Evolutionary conservation across 2,329 filamentous ascomycete species (phyloP), one percentile per base, ranked within the genome.

Genomic region (Herpotrichia juniperi): DNA sequence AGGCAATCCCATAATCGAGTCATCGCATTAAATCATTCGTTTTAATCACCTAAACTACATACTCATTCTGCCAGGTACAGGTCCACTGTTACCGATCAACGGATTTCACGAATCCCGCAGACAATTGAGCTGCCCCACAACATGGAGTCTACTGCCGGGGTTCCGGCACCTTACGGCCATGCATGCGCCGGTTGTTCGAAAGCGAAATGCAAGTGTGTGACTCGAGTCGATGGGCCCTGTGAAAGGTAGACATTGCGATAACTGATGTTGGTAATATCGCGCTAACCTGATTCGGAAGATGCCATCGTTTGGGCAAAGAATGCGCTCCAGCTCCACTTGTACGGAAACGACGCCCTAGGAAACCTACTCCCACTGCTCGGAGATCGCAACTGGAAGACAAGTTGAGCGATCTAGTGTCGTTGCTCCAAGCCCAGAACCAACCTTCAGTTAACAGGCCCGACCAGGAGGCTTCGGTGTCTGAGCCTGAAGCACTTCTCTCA

Each of bases 301-400:
- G 62, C 35, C 52, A 57, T 21, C 58, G 61, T 14, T 48, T 65
- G 11, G 43, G 35, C 9, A 65, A 61, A 51, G 57, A 61, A 16
- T 63, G 62, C 19, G 43, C 56, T 12, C 54, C 57, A 3, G 52
- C 56, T 19, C 34, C 43, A 4, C 49, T 42, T 22, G 35, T 57
- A 12, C 54, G 62, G 10, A 56, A 56, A 30, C 46, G 54, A 28
- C 46, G 49, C 11, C 17, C 30, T 14, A 58, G 44, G 30, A 61
- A 50, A n/a, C 6, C 48, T 4, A 35, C 55, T 16, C 19, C 40
- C 2, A 24, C 43, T 30, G 28, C 30, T 34, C 49, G 54, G 37
- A 59, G 55, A 11, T 51, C 57, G 4, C 54, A 59, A 21, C 45
- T 73, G 3, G 69, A 73, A 37, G 66, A 71, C 10, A 72, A 69